Evolutionary conservation across 2,329 filamentous ascomycete species (phyloP), one percentile per base, ranked within the genome.

Genomic region (Claviceps fusiformis): DNA sequence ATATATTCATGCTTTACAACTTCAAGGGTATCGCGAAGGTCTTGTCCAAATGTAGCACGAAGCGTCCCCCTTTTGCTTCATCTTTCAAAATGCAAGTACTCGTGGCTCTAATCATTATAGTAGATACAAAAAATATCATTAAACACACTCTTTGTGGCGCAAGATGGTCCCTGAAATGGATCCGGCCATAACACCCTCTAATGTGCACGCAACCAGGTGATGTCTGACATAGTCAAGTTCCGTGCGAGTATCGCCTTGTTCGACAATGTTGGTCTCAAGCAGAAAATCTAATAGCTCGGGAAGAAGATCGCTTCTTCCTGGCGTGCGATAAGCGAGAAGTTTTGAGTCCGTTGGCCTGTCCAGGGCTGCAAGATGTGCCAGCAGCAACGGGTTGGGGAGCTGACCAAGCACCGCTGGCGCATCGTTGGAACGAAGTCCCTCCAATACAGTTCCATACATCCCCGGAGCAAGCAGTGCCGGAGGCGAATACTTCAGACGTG

Each of bases 361-460:
- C 78, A 0, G 62, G 56, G 0, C 57, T 56, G 64, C 79, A 82
- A 0, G 56, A 60, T 0, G 75, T 76, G 1, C 79, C 79, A 0
- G 65, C 61, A 0, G 79, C 72, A 13, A 81, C 61, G 0, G 58
- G 46, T 57, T 72, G 70, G 2, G 65, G 55, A 0, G 66, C 61
- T 2, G 77, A 76, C 79, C 79, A 82, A 0, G 59, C 43, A 9
- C 79, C 78, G 2, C 72, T 74, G 8, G 72, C 79, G 56, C 79
- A 82, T 50, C 76, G 77, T 65, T 81, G 78, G 73, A 73, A 82
- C 0, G 72, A 71, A 1, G 63, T 68, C 15, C 77, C 76, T 0
- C 63, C 68, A 7, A 80, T 67, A 59, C 79, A 82, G 69, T 80
- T 80, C 74, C 75, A 82, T 11, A 65, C 63, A 1, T 78, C 79